Base-by-base conservation (phyloP, 805 yeast species). In the Cyberlindnera mississippiensis region DNA sequence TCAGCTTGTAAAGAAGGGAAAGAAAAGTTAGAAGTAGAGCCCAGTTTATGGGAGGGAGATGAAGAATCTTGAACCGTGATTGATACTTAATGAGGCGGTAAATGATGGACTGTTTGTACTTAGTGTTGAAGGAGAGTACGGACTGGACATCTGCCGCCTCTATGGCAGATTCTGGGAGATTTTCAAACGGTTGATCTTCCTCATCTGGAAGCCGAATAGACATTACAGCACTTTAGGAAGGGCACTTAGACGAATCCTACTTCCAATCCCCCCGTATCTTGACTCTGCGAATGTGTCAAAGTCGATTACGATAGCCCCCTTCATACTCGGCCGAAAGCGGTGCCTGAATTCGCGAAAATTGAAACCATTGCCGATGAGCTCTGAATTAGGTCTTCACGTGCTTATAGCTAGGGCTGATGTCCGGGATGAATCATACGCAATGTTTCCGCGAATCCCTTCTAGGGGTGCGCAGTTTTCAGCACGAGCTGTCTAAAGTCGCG, bases 21-120 rank as follows among this genome's bases (percentile, higher is more conserved):
- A 79, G 72, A 51, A 82, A 71, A 0, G 75, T 51, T 1, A 60
- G 28, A 9, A 84, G 65, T 14, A 84, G 73, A 13, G 66, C 41
- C 65, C 77, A 72, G 54, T 82, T 84, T 37, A 81, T 51, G 0
- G 75, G 42, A 0, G 91, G 86, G 1, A 84, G 60, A 34, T 74
- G 72, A 35, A 66, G 58, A 3, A 79, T 37, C 37, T 76, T 58
- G 42, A 55, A 51, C 17, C 45, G 45, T 4, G 64, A 48, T 1
- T 58, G 46, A 16, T 40, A 56, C 29, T 48, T 49, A 28, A 55
- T 42, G 4, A 47, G 11, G 26, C 35, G 49, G 31, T 55, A 55
- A 28, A 44, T 32, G 13, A 41, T 36, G 0, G 59, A 47, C n/a
- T 47, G 42, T 40, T 43, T 48, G 36, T 50, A 44, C 35, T 35